Conservation (phyloP, 305 asterid species). For the Fraxinus baroniana region DNA sequence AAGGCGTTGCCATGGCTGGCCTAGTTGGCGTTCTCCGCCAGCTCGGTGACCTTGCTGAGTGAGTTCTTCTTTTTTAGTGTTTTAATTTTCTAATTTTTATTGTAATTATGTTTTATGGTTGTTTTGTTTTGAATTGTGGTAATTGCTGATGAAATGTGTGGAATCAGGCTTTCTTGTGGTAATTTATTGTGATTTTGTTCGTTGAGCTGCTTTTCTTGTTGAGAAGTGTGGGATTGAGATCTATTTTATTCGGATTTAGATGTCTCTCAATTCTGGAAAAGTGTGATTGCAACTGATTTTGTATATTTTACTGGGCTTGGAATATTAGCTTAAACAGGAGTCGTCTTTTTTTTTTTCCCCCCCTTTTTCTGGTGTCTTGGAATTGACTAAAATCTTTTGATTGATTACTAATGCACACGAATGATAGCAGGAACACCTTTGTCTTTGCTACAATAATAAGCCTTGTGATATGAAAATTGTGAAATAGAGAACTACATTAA, state of each 20-base stretch:
- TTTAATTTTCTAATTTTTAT: background rate
- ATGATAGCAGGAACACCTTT: background rate
- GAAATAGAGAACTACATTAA: background rate
- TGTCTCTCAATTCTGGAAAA: background rate
- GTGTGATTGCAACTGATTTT: background rate
- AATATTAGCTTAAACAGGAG: background rate
- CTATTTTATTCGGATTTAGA: slow-evolving; percentile 11
- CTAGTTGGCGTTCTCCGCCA: slow-evolving; percentile 95
- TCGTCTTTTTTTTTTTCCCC: background rate
- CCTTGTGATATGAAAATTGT: background rate
- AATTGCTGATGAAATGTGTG: background rate
- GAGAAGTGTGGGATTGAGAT: slow-evolving; percentile 9
- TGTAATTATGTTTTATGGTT: background rate
- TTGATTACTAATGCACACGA: background rate
- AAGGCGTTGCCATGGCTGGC: slow-evolving; percentile 97
- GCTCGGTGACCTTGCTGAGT: slow-evolving; percentile 99
- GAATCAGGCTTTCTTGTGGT: background rate
- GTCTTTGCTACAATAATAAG: background rate
- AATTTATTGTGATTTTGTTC: background rate
- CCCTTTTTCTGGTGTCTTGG: background rate
- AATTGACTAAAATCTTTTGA: background rate
- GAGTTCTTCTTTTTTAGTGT: slow-evolving; percentile 23
- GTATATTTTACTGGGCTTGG: background rate
- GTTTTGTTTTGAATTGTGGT: background rate
- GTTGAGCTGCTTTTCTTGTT: background rate